Evolutionary conservation across 2,329 filamentous ascomycete species (phyloP), one percentile per base, ranked within the genome.

Genomic region (Nannizziopsis arthrosporioides): DNA sequence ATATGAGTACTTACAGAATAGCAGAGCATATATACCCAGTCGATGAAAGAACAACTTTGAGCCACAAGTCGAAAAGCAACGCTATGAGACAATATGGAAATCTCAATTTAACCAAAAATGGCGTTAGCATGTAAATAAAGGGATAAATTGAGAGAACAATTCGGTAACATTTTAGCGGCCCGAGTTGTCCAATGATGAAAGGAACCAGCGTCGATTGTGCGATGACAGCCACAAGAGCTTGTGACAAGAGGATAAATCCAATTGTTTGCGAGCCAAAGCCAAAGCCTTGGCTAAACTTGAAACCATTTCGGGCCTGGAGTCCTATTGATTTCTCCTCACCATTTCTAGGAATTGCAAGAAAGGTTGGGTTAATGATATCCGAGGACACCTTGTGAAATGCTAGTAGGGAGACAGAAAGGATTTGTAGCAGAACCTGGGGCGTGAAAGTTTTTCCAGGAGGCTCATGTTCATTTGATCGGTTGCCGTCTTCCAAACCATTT

Each of bases 351-450:
- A 43, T 34, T 15, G 40, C 44, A 8, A 51, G 39, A 18, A 51
- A 51, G 12, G 42, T 48, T 7, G 46, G 50, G 5, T 35, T 46
- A 19, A 46, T 45, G 14, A 49, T 47, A 17, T 48, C 45, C 15
- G 46, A 48, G 0, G 50, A 46, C 5, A 51, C 46, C 30, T 51
- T 51, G 5, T 48, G 46, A 17, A 48, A 46, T 7, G 39, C 50
- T 22, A 51, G 19, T 30, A 51, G 35, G 14, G 42, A 48, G 10
- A 37, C 46, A 7, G 50, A 47, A 4, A 49, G 9, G 37, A 51
- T 46, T 35, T 51, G 50, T 6, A 51, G 37, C n/a, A 48, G 42
- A 39, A 49, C 42, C 18, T 49, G 50, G 9, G 5, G 11, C 5
- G 48, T 36, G 10, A 41, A 50, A 14, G 48, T 17, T 11, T 34